Evolutionary conservation across 2,329 filamentous ascomycete species (phyloP), one percentile per base, ranked within the genome.

Genomic region (Albifimbria verrucaria): DNA sequence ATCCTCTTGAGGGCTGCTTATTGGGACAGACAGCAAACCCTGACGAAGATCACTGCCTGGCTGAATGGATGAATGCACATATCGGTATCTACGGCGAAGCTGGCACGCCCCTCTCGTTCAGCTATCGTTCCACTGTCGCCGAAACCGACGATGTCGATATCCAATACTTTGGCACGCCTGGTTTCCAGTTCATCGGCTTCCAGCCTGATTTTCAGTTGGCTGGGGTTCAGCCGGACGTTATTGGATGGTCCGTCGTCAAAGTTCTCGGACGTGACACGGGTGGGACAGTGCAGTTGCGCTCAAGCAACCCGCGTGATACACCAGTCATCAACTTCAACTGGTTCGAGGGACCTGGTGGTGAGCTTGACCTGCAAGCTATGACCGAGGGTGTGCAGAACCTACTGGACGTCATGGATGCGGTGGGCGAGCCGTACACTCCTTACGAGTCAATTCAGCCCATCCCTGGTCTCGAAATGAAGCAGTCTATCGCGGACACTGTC

Each of bases 251-350:
- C 12, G 18, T 39, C 12, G 11, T 85, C 45, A 44, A 44, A 20
- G 20, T 23, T 11, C 83, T 86, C 62, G 77, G 83, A 0, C 77
- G 79, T 48, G 87, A 88, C 50, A 69, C 64, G 3, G 78, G 77
- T 9, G 87, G 87, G 12, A 79, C 76, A 1, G 85, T 90, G 3
- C 77, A 65, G 7, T 77, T 90, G 5, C 72, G 72, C 12, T 83
- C 80, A 0, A 68, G 77, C 0, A 78, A 89, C 62, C 85, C 86
- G 1, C 77, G 79, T 2, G 84, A 88, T 50, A 72, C 75, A 2
- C 86, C 87, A 0, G 65, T 77, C 6, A 86, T 89, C 58, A 71
- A 74, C 50, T 87, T 84, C 72, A 80, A 82, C 64, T 85, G 77
- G 64, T 84, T 80, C 71, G 73, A 76, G 45, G 18, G 22, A 20